Conservation (phyloP, 352 stramenopile species). For the Phytophthora sp. region DNA sequence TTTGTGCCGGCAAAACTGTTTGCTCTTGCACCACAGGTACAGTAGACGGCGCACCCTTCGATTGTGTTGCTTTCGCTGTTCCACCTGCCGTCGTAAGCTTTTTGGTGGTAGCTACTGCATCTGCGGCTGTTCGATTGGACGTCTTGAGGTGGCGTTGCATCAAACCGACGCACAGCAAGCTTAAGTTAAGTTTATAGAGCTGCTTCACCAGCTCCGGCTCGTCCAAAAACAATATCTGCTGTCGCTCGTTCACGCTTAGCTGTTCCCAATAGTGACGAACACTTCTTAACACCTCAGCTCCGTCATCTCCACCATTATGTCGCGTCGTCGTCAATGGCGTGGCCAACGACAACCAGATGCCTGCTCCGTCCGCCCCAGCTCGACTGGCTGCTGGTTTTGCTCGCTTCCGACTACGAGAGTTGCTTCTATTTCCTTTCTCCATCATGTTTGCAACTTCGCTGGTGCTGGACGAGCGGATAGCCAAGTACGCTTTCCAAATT, state of each 20-base stretch:
- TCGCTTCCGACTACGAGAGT: slow-evolving; percentile 43
- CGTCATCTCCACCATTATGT: slow-evolving; percentile 19
- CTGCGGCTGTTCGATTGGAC: slow-evolving; percentile 21
- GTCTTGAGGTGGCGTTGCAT: slow-evolving; percentile 86
- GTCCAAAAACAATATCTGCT: slow-evolving; percentile 83
- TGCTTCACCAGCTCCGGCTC: slow-evolving; percentile 85
- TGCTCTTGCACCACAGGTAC: neutral
- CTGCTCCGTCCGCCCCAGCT: slow-evolving; percentile 7
- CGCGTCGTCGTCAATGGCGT: slow-evolving; percentile 19
- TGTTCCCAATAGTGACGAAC: slow-evolving; percentile 73
- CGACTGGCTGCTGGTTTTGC: slow-evolving; percentile 33
- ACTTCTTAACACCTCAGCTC: slow-evolving; percentile 22
- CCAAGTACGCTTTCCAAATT: slow-evolving; percentile 75
- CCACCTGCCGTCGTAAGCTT: neutral
- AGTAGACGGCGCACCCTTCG: neutral
- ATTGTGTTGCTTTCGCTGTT: neutral
- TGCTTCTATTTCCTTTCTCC: neutral
- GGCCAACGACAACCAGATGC: slow-evolving; percentile 31
- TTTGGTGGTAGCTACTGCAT: slow-evolving; percentile 2
- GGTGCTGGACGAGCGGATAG: slow-evolving; percentile 40
- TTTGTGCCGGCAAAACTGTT: slow-evolving; percentile 4
- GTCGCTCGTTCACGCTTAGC: slow-evolving; percentile 64
- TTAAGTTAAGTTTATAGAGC: slow-evolving; percentile 89
- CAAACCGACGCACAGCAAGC: slow-evolving; percentile 80
- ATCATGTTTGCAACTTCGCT: neutral